phyloP scores from a whole-genome alignment of 768 basidiomycete genomes.

The Botryobasidium botryosum region DNA sequence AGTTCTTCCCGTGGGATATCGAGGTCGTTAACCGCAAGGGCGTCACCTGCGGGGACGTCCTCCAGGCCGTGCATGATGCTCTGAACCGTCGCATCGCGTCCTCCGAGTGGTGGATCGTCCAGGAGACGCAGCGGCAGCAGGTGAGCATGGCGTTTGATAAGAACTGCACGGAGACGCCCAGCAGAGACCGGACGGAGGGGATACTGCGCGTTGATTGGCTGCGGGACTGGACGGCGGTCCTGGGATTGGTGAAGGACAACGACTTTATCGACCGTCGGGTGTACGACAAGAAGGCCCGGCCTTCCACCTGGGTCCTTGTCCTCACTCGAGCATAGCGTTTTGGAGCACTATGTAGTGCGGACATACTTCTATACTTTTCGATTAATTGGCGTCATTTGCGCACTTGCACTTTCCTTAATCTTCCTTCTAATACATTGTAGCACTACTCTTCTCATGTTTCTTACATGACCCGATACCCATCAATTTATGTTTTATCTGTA shows the following conservation, averaged over 20 bases:
- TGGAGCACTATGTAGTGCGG: too few species aligned
- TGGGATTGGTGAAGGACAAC: constrained; percentile 1
- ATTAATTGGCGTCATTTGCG: too few species aligned
- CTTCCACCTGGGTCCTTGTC: too few species aligned
- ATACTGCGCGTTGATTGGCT: background rate
- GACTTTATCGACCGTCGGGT: background rate
- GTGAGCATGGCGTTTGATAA: background rate
- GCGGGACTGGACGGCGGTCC: background rate
- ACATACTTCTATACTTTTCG: too few species aligned
- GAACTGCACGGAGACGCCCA: background rate
- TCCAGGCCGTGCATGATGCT: background rate
- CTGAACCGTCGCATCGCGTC: background rate
- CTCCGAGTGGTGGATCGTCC: constrained; percentile 4
- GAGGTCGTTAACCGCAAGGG: background rate
- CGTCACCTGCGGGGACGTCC: background rate
- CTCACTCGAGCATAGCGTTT: too few species aligned
- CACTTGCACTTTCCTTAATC: too few species aligned
- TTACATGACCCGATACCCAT: too few species aligned
- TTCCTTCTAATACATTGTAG: too few species aligned
- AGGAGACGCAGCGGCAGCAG: background rate
- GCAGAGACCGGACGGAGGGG: background rate
- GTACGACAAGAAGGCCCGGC: too few species aligned
- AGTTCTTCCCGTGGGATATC: constrained; percentile 4
- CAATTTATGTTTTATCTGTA: too few species aligned
- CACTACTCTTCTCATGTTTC: too few species aligned